Conservation (phyloP, 495 filamentous ascomycete genomes). For the Podospora pseudoanserina region DNA sequence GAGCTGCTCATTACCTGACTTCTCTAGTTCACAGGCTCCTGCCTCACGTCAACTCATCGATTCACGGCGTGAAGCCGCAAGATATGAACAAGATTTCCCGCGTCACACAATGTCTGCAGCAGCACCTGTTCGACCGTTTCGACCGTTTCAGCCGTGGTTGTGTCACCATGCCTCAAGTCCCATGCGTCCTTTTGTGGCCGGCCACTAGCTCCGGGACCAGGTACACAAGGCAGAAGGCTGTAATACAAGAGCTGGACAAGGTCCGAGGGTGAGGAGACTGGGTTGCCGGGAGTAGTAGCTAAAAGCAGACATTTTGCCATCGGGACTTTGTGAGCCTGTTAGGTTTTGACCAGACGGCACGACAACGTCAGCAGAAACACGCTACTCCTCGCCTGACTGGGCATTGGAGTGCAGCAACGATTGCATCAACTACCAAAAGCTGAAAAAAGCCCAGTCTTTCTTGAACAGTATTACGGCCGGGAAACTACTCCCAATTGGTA, state of each 20-base stretch:
- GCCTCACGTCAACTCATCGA: neutral
- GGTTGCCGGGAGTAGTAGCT: constrained; percentile 2
- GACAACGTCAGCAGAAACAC: neutral
- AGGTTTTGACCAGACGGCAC: neutral
- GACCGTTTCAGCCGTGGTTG: constrained; percentile 18
- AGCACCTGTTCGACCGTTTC: constrained; percentile 52
- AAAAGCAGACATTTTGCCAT: neutral
- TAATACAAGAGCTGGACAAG: neutral
- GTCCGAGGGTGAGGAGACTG: neutral
- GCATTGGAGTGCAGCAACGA: neutral
- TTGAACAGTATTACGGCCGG: neutral
- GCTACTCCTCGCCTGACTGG: neutral
- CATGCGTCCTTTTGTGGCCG: constrained; percentile 20
- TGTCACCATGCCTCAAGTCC: constrained; percentile 23
- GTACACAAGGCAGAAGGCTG: constrained; percentile 2
- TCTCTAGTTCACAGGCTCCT: too few species aligned
- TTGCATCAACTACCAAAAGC: neutral
- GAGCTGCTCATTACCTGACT: neutral
- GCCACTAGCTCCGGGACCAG: neutral
- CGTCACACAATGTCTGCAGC: constrained; percentile 68
- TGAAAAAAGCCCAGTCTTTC: neutral
- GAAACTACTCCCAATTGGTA: neutral
- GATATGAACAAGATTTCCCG: constrained; percentile 46
- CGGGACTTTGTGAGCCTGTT: neutral
- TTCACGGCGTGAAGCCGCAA: neutral